Evolutionary conservation across 116 monocot species (phyloP), one percentile per base, ranked within the genome.

Genomic region (Iris pallida): DNA sequence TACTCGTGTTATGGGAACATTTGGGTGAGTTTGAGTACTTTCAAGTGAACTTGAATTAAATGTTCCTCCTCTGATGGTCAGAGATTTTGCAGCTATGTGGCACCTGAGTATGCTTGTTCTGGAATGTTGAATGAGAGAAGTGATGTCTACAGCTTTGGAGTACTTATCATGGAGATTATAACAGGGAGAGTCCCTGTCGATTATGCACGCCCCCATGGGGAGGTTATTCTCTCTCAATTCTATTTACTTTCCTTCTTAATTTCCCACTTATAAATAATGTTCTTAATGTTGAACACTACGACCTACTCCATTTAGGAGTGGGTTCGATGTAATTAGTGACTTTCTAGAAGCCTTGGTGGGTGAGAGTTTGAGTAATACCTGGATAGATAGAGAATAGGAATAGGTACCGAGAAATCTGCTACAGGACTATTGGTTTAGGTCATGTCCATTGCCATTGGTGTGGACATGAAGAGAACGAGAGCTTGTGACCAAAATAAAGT

Each of bases 1-100:
- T 1, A 88, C 88, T 73, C 83, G 88, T 54, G 88, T 88, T 16
- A 88, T 88, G 88, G 88, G 88, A 12, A 88, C 88, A 9, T 88
- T 88, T 45, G 88, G 88, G 88, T 88, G 11, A 62, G 80, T 70
- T 16, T 14, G 10, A 5, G n/a, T 41, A 57, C 14, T 40, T 57
- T 64, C 4, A 2, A 30, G 40, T 10, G 16, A 42, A 7, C 41
- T 12, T 45, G 4, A 2, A 10, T 48, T 40, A 0, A 58, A 49
- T 48, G 1, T 17, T 19, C 0, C 3, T 47, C 12, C 10, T 7
- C 42, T 41, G 16, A 12, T 16, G 47, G 16, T 1, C n/a, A 67
- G 47, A 16, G 0, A 55, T 46, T 5, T 19, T 77, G 66, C 60
- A 84, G 87, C 8, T 87, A 87, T 57, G 87, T 87, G 8, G 80